phyloP scores from a whole-genome alignment of 179 eudicot species.

The Actinidia polygama region DNA sequence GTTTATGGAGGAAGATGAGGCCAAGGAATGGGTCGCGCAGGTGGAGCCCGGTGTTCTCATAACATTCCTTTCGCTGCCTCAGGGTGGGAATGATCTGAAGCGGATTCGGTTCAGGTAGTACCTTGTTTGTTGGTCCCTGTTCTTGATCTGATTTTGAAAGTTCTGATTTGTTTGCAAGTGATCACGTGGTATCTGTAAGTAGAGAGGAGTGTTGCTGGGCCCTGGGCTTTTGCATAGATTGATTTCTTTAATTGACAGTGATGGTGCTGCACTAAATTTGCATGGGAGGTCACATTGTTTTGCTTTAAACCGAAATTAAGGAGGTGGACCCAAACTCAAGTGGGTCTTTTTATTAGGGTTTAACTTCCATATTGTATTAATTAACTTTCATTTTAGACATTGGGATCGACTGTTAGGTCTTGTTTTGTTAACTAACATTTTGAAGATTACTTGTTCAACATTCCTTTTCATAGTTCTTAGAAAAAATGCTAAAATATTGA shows the following conservation, averaged over 20 bases:
- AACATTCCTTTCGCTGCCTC: constrained; percentile 58
- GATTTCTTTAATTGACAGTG: constrained; percentile 7
- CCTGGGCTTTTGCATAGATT: constrained; percentile 1
- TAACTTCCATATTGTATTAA: too few species aligned
- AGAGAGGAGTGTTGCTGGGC: constrained; percentile 9
- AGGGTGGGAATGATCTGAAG: constrained; percentile 66
- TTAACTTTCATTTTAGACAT: too few species aligned
- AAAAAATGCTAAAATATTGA: background rate
- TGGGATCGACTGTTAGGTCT: background rate
- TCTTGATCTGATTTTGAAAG: constrained; percentile 24
- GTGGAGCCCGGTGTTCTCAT: constrained; percentile 74
- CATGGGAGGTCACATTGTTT: constrained; percentile 25
- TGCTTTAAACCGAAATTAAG: constrained; percentile 26
- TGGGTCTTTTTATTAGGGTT: constrained; percentile 15
- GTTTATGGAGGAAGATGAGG: constrained; percentile 65
- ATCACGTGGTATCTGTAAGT: constrained; percentile 21
- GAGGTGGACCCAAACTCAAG: constrained; percentile 29
- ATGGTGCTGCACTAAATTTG: constrained; percentile 26
- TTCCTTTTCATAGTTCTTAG: background rate
- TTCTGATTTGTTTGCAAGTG: constrained; percentile 32
- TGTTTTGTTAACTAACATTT: background rate
- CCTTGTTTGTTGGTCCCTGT: constrained; percentile 4
- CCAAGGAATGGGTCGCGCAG: constrained; percentile 77
- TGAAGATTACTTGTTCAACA: background rate
- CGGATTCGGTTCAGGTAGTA: constrained; percentile 76